Conservation (phyloP, 108 stramenopile species). For the Schizochytrium sp. region DNA sequence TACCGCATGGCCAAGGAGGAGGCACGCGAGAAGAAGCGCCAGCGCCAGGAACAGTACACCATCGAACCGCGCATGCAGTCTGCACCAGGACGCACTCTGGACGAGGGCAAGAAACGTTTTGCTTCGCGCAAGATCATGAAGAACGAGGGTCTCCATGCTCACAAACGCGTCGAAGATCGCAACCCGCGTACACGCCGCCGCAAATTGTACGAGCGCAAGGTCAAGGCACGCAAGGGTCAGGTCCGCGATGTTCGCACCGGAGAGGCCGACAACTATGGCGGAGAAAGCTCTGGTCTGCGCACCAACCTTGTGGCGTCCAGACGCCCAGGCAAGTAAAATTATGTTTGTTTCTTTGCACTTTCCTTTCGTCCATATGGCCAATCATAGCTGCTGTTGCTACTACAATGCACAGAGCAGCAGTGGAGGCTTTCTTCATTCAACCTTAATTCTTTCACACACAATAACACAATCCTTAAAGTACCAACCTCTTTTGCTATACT, state of each 20-base stretch:
- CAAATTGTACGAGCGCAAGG: constrained; percentile 71
- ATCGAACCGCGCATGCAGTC: too few relatives aligned
- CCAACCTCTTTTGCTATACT: too few relatives aligned
- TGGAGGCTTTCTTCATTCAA: too few relatives aligned
- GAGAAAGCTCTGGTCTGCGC: constrained; percentile 61
- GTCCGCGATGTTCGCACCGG: constrained; percentile 67
- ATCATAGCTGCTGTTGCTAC: too few relatives aligned
- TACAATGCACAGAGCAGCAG: too few relatives aligned
- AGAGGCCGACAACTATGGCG: constrained; percentile 61
- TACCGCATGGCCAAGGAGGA: constrained; percentile 38
- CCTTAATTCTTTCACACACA: too few relatives aligned
- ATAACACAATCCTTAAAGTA: too few relatives aligned
- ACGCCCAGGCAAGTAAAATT: constrained; percentile 20
- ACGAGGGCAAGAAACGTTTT: constrained; percentile 70
- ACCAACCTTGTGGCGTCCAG: constrained; percentile 60
- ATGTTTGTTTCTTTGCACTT: neutral
- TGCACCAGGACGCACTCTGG: constrained; percentile 21
- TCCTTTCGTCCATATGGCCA: neutral
- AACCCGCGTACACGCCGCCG: constrained; percentile 77
- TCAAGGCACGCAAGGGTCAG: constrained; percentile 75
- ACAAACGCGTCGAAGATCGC: constrained; percentile 75
- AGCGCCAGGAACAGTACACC: constrained; percentile 10
- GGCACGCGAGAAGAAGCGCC: constrained; percentile 33
- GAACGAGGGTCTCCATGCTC: constrained; percentile 76
- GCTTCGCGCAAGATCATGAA: constrained; percentile 75